Evolutionary conservation across 2,329 filamentous ascomycete species (phyloP).

Genomic region (Simplicillium aogashimaense): DNA sequence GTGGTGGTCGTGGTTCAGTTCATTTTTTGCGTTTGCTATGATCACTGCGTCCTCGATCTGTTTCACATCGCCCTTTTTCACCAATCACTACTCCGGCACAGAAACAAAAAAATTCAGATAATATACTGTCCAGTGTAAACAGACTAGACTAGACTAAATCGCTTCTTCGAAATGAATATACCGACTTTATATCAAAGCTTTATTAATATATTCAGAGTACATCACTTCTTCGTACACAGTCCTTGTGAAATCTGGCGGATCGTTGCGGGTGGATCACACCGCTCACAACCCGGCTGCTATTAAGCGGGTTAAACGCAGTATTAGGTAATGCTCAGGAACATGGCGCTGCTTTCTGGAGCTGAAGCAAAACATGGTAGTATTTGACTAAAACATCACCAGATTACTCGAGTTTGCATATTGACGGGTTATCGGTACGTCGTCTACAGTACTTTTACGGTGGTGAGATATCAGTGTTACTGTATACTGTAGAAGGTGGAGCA

Average conservation of each 20-base stretch:
- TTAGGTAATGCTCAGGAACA: background rate
- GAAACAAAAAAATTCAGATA: background rate
- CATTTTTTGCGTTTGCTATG: no score
- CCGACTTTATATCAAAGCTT: background rate
- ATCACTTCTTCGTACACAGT: background rate
- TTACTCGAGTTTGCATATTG: slow-evolving; percentile 1
- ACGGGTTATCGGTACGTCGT: background rate
- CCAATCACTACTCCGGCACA: slow-evolving; percentile 1
- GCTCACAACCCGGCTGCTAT: slow-evolving; percentile 1
- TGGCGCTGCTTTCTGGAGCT: slow-evolving; percentile 1
- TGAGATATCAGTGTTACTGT: no score
- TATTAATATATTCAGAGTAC: background rate
- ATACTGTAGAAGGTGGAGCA: no score
- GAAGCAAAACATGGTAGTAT: background rate
- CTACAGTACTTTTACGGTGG: no score
- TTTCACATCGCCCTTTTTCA: background rate
- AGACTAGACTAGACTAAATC: background rate
- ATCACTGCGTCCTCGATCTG: background rate
- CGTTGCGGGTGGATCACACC: background rate
- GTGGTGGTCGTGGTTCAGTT: no score
- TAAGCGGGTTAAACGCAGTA: background rate
- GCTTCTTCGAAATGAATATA: background rate
- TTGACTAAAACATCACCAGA: slow-evolving; percentile 1
- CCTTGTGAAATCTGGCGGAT: background rate
- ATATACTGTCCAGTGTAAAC: background rate